Percentiles rank a stretch among this genome's conserved stretches.
These are phyloP conservation scores for Saccharomyces mikatae DNA, from an alignment of 805 yeast species.

Conservation along the genomic window DNA sequence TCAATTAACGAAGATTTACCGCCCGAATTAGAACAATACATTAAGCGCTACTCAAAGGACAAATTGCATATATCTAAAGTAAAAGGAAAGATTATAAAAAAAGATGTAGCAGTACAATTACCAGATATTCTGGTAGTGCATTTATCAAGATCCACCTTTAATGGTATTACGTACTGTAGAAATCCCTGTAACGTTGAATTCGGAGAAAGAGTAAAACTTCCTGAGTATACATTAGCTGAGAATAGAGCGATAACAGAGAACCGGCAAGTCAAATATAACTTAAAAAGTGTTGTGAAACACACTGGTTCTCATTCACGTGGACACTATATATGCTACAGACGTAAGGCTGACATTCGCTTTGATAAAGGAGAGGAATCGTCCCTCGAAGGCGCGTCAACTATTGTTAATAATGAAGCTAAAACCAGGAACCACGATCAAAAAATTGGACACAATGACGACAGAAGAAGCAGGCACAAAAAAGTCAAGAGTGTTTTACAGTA, in stretches of 20 bases:
- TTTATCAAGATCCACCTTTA: constrained; percentile 72
- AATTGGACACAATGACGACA: not conserved
- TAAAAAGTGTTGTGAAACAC: constrained; percentile 73
- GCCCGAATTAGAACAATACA: constrained; percentile 38
- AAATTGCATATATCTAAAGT: constrained; percentile 40
- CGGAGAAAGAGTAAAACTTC: constrained; percentile 49
- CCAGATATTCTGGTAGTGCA: constrained; percentile 77
- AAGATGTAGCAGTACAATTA: constrained; percentile 49
- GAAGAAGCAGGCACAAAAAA: constrained; percentile 34
- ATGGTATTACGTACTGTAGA: constrained; percentile 58
- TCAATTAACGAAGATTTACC: constrained; percentile 61
- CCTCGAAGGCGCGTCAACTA: not conserved
- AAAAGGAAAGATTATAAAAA: constrained; percentile 61
- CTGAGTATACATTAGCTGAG: constrained; percentile 18
- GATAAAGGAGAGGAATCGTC: not conserved
- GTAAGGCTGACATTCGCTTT: constrained; percentile 45
- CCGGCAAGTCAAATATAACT: constrained; percentile 40
- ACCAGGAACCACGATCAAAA: not conserved
- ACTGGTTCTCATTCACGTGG: constrained; percentile 84
- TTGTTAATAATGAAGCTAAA: not conserved
- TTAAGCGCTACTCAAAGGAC: constrained; percentile 38
- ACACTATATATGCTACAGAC: constrained; percentile 82
- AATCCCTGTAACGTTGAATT: constrained; percentile 68
- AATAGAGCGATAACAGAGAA: constrained; percentile 11
- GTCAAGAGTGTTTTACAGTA: constrained; percentile 46